Percentiles rank a stretch among this genome's conserved stretches.
These are phyloP conservation scores for Naegleria fowleri DNA, from an alignment of 208 protist species.

Conservation along the genomic window DNA sequence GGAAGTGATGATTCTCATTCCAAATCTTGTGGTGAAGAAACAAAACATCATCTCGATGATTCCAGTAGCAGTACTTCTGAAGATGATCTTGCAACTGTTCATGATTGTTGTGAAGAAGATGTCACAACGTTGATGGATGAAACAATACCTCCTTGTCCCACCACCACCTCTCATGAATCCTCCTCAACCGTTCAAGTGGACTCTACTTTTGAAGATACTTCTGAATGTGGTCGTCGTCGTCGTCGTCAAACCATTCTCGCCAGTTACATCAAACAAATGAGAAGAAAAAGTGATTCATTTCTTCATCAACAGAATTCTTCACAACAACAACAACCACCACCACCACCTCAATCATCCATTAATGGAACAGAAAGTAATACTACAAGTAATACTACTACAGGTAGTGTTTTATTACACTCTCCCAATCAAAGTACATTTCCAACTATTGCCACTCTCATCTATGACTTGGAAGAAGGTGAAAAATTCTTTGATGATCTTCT, in stretches of 20 bases:
- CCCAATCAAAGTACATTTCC: background rate
- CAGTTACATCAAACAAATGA: background rate
- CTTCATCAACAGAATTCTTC: too few species aligned
- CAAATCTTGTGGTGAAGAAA: background rate
- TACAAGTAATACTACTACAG: too few species aligned
- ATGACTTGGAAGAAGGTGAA: background rate
- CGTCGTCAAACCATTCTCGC: background rate
- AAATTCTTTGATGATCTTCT: background rate
- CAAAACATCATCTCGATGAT: background rate
- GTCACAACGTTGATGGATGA: too few species aligned
- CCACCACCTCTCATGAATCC: too few species aligned
- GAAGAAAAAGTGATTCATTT: background rate
- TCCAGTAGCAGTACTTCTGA: background rate
- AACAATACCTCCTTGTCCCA: too few species aligned
- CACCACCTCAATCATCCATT: too few species aligned
- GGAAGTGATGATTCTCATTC: background rate
- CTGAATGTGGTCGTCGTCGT: too few species aligned
- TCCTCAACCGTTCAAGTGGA: too few species aligned
- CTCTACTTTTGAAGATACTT: too few species aligned
- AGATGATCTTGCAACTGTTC: background rate
- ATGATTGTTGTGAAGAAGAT: background rate
- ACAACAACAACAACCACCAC: background rate
- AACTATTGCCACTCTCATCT: background rate
- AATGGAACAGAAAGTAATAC: too few species aligned
- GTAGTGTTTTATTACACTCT: too few species aligned